Base-by-base conservation (phyloP, 164 flowering plant species). In the Magnolia officinalis region DNA sequence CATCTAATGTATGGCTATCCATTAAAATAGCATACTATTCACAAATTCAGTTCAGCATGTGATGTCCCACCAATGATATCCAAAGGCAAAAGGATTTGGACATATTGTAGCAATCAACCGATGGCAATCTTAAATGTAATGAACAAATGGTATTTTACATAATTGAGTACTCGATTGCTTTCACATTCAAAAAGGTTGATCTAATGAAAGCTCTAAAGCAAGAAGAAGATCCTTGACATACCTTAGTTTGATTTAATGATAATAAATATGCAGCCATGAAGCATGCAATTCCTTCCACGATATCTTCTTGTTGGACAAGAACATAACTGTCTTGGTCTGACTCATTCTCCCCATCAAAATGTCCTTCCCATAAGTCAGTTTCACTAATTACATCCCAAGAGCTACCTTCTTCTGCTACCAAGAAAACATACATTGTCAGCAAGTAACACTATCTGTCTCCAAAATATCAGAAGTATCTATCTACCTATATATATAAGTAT, bases 201-300 rank as follows among this genome's bases (percentile, higher is more conserved):
- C 8, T 59, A 2, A 74, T 74, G 70, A 61, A 67, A 10, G 21
- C 71, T n/a, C 7, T 80, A 75, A 37, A 37, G 6, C 45, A 37
- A 37, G 45, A 37, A 37, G 45, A 37, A 37, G 45, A 37, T 4
- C 45, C 4, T 37, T 37, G 45, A 37, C 45, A 5, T 80, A 89
- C 99, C 91, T 93, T 91, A 13, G 97, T 88, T 81, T 95, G 85
- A 76, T 95, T 89, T 67, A 92, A 86, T 68, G 98, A 92, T 83
- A 88, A 75, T 66, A 95, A 80, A 87, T 92, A 95, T 63, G 97
- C 91, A 78, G 99, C 93, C 92, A 92, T 93, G 85, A 93, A 95
- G 82, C 92, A 88, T 4, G 99, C 99, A 75, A 95, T 89, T 49
- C 99, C 96, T 24, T 95, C 99, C 76, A 91, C 86, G 71, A 95